phyloP scores from a whole-genome alignment of 2,329 filamentous ascomycete species.

The Aureobasidium lini region DNA sequence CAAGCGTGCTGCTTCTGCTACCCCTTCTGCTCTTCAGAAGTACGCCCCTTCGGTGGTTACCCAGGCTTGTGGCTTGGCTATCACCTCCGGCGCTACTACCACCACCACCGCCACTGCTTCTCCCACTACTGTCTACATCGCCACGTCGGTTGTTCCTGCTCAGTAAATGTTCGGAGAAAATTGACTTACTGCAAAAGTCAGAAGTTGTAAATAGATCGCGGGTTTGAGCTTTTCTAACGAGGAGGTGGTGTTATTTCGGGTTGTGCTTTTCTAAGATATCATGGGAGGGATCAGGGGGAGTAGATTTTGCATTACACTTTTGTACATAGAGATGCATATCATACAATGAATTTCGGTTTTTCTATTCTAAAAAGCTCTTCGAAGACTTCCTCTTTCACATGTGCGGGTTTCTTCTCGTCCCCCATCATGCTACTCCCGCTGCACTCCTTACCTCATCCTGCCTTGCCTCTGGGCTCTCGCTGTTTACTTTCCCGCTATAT shows the following conservation, averaged over 20 bases:
- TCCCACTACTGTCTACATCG: background rate
- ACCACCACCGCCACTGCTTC: constrained; percentile 8
- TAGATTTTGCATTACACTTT: background rate
- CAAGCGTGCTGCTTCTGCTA: background rate
- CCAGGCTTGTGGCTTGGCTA: constrained; percentile 14
- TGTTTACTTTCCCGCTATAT: too few relatives aligned
- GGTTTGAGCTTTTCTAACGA: background rate
- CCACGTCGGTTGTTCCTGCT: background rate
- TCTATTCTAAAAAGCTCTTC: background rate
- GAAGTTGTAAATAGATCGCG: background rate
- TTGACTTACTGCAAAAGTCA: too few relatives aligned
- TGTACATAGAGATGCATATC: constrained; percentile 1
- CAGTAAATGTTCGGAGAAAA: background rate
- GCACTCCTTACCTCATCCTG: too few relatives aligned
- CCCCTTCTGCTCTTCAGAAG: constrained; percentile 15
- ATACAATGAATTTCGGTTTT: background rate
- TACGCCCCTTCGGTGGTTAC: constrained; percentile 12
- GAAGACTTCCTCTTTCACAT: background rate
- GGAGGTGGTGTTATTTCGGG: background rate
- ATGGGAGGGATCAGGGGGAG: background rate
- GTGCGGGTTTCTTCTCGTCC: too few relatives aligned
- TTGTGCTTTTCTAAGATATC: background rate
- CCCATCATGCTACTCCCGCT: too few relatives aligned
- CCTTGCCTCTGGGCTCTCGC: too few relatives aligned
- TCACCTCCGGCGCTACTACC: background rate